Evolutionary conservation across 1,139 yeast species (phyloP), one percentile per base, ranked within the genome.

Genomic region (Williopsis jadinii): DNA sequence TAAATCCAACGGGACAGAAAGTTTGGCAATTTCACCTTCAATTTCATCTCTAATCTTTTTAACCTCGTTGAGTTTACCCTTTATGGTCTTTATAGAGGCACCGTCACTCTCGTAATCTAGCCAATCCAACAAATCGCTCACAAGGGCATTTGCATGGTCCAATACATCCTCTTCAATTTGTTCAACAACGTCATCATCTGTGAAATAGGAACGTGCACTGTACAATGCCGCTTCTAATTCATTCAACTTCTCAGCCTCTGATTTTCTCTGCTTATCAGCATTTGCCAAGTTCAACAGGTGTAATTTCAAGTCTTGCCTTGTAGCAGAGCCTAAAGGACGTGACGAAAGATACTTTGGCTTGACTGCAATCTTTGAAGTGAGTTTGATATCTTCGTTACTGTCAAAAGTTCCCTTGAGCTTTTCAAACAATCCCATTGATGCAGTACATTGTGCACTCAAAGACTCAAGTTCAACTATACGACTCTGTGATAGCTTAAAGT

Each of bases 101-200:
- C 66, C 68, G 42, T 78, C 84, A 41, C 86, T 74, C 19, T 81
- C 90, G 50, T 75, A 79, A 41, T 86, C 95, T 32, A 87, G 66
- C 95, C 95, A 86, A 48, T 84, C 94, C 40, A 84, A 63, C 24
- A 71, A 64, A 24, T 77, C 80, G 28, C 66, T 49, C 2, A 82
- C 71, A 3, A 62, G 34, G 0, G 58, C 56, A 2, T 68, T 50
- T 6, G 73, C 66, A 9, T 58, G 56, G 5, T 62, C 65, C 3
- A 69, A 40, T 14, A 72, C 51, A 11, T 64, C 66, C 10, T 59
- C 52, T 9, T 70, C 67, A 2, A 64, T 66, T 27, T 60, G 60
- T 9, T 55, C 54, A 8, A 66, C 48, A 2, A 59, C 60, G 32
- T 71, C 73, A 32, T 76, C 69, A 32, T 70, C 73, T 11, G 76